Base-by-base conservation (phyloP, 169 alveolate species). In the Plasmodium ovale region DNA sequence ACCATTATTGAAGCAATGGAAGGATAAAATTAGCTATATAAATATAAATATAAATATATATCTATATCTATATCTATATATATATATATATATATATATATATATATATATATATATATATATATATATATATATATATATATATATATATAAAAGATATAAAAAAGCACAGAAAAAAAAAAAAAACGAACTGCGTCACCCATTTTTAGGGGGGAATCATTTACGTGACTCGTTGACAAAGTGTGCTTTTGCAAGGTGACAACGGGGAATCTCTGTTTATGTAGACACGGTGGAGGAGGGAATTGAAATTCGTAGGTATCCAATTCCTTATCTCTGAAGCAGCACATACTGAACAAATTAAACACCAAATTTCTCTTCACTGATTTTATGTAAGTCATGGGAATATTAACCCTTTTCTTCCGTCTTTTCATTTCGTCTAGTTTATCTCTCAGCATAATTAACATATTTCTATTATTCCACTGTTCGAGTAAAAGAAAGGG, bases 391-490 rank as follows among this genome's bases (percentile, higher is more conserved):
- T 64, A 42, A 1, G 35, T 25, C n/a, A 74, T 5, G 39, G 74
- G 88, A 42, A 4, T 44, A 31, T 25, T 33, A 14, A 5, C 42
- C 10, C n/a, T 12, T 31, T 33, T 10, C 60, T 79, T 79, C 37
- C 79, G 62, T 54, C 37, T 49, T 33, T 79, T 42, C 3, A 79
- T 79, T 27, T 79, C 71, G 12, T 79, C 71, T 42, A 79, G 9
- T 56, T 65, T 79, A 2, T 79, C 82, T 69, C 89, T 33, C 42
- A 79, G 42, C 71, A 79, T 62, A 29, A 23, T 16, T 69, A 79
- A 65, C 58, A 49, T 64, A 10, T 65, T 56, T 35, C 27, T 27
- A 65, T 79, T 71, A 25, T 47, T 39, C 89, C 89, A 79, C 14
- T 51, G 64, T 39, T 44, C 68, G 25, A 74, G 16, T 44, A 49